Conservation (phyloP, 306 rosid species). For the Citrullus mucosospermus region DNA sequence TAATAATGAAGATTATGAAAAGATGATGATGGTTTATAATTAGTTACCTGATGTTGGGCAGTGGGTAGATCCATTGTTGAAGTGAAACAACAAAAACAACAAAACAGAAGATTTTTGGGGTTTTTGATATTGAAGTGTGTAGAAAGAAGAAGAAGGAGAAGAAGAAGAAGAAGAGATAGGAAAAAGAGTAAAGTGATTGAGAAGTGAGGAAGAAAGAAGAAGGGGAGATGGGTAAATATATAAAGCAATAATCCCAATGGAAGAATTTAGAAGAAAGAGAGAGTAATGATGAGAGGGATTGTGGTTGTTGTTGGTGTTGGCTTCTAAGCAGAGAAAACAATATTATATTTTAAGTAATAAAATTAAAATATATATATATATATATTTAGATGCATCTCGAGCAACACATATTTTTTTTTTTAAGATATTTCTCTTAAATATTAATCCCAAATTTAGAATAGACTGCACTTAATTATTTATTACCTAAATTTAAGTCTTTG, state of each 20-base stretch:
- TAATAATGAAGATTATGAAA: not conserved
- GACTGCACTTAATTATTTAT: no score
- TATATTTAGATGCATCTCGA: no score
- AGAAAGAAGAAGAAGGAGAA: not conserved
- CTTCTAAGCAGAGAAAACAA: not conserved
- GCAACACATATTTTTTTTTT: no score
- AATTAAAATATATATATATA: no score
- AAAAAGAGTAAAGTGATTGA: not conserved
- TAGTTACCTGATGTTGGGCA: slow-evolving; percentile 1
- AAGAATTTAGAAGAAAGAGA: not conserved
- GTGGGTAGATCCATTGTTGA: slow-evolving; percentile 8
- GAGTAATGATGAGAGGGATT: not conserved
- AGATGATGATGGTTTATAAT: not conserved
- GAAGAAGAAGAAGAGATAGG: no score
- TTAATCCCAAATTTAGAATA: no score
- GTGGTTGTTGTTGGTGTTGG: not conserved
- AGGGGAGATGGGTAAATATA: not conserved
- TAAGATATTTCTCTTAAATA: no score
- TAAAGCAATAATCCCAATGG: slow-evolving; percentile 6
- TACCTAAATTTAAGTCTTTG: no score
- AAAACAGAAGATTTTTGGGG: not conserved
- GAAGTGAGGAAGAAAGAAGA: not conserved
- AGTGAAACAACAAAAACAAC: not conserved
- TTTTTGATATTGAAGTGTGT: not conserved
- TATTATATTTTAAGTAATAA: no score